Evolutionary conservation across 768 basidiomycete species (phyloP), one percentile per base, ranked within the genome.

Genomic region (Rubroboletus satanas): DNA sequence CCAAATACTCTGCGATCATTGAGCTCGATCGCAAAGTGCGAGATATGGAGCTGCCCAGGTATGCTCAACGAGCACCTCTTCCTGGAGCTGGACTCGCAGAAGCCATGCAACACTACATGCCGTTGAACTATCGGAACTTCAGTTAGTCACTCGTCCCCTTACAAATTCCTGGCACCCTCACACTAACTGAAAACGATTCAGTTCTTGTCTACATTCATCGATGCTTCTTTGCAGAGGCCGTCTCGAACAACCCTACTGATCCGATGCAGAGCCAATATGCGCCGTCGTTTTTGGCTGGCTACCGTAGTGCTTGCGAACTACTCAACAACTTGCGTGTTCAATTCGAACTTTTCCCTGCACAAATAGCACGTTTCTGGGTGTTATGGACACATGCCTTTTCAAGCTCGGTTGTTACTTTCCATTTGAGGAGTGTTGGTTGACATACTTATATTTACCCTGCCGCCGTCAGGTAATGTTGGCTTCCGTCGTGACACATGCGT

Each of bases 21-120:
- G 82, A 86, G 38, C 74, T 87, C 8, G 84, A 87, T 64, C 77
- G 82, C 53, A 84, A 81, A 62, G 77, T 84, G 31, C 83, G 81
- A 44, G 84, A 87, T 61, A 83, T 86, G 83, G 79, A 81, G 23
- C 56, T 89, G 6, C 88, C 88, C 8, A 72, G 70, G 45, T 88
- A 86, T 65, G 80, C 85, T 0, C 77, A 80, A 48, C 80, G 77
- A 4, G 55, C 75, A 0, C 74, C 79, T 0, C 78, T 80, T 1
- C 66, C 77, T 56, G 79, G 80, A 8, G 72, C 72, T 1, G 80
- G 81, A 3, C 72, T 89, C 11, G 73, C 77, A 9, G 73, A 83
- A 64, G 82, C 83, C 7, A 89, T 90, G 88, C 81, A 79, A 35
- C 80, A 84, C 66, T 88, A 81, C 62, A 89, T 89, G 88, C 84